Conservation (phyloP, 208 protist species). For the Polymyxa betae region DNA sequence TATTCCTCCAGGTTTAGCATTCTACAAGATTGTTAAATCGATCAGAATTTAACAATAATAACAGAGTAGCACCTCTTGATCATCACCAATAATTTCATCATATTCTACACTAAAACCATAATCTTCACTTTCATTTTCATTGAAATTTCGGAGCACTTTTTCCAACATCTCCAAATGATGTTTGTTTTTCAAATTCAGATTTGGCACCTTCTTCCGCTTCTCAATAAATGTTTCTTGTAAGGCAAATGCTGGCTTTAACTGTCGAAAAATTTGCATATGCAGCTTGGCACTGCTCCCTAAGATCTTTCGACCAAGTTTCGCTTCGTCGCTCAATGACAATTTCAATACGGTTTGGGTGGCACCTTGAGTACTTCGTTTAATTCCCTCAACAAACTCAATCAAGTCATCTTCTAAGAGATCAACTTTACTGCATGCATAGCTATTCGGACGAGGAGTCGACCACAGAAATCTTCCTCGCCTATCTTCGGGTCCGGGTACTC, state of each 20-base stretch:
- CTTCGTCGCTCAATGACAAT: slow-evolving; percentile 47
- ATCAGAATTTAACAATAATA: background rate
- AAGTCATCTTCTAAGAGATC: slow-evolving; percentile 26
- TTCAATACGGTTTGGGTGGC: slow-evolving; percentile 23
- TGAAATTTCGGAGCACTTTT: background rate
- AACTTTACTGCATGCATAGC: background rate
- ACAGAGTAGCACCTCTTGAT: background rate
- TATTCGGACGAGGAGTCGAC: background rate
- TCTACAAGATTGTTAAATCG: too few relatives aligned
- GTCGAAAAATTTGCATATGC: slow-evolving; percentile 20
- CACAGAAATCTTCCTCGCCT: background rate
- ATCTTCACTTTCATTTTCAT: background rate
- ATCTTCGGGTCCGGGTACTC: background rate
- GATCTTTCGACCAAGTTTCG: slow-evolving; percentile 45
- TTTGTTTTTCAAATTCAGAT: background rate
- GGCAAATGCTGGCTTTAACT: slow-evolving; percentile 38
- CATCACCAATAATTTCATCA: background rate
- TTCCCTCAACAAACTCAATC: slow-evolving; percentile 19
- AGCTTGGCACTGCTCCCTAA: slow-evolving; percentile 38
- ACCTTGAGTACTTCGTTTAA: slow-evolving; percentile 7
- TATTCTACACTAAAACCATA: background rate
- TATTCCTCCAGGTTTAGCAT: too few relatives aligned
- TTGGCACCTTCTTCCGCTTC: background rate
- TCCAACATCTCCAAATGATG: background rate
- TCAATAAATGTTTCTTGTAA: slow-evolving; percentile 29